Base-by-base conservation (phyloP, 768 basidiomycete species). In the Suillus sp. region DNA sequence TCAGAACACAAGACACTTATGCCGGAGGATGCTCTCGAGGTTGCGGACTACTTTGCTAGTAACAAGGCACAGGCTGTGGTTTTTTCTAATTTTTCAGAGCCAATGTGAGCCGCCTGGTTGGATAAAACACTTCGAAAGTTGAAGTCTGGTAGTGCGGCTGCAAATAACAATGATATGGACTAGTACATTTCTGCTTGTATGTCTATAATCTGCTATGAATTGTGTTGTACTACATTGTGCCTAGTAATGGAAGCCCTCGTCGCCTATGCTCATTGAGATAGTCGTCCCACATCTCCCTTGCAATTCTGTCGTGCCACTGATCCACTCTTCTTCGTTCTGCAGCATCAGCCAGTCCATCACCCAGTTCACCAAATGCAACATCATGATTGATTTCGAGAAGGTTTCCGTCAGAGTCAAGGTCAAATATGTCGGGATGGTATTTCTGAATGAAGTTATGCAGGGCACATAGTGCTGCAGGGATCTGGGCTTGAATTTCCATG, bases 321-420 rank as follows among this genome's bases (percentile, higher is more conserved):
- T 62, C 61, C 8, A 37, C 61, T 42, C 51, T 25, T 27, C 51
- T 55, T 13, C 53, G 22, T 42, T 62, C 61, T 34, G 38, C 51
- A 5, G 51, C 51, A 62, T 62, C 38, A 37, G 61, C 61, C 14
- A 54, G 51, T 8, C 61, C 61, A 60, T 48, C 43, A 45, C 43
- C n/a, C 1, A 45, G 43, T 45, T 45, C 43, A n/a, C 43, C n/a
- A 7, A 45, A 45, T 10, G 20, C 43, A 45, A 45, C 43, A n/a
- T 45, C 43, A 2, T n/a, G 2, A 45, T 45, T 45, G 20, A 45
- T n/a, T n/a, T 45, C 43, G 10, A 45, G 43, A 14, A 45, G 43
- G 43, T 45, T 45, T 16, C 43, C 20, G 10, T 45, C 43, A n/a
- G n/a, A 45, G 1, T 45, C 43, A n/a, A 45, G 43, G 43, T 45